Evolutionary conservation across 73 alveolate species (phyloP), one percentile per base, ranked within the genome.

Genomic region (Uronychia setigera): DNA sequence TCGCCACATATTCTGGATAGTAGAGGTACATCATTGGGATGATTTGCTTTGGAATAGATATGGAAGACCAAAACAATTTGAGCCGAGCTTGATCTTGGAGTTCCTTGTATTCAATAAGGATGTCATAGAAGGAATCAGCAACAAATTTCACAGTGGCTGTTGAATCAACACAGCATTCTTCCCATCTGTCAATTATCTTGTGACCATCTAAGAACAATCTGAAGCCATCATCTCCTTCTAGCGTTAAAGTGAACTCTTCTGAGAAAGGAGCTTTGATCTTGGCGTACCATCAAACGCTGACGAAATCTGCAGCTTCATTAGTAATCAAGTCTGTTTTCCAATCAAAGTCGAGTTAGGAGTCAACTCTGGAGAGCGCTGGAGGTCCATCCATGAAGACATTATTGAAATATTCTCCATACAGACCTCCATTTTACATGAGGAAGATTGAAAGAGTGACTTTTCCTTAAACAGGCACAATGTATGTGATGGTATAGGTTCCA

Each of bases 171-270:
- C 98, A 93, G 31, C 96, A 92, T 35, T 60, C 31, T 74, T 88
- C 92, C 92, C 95, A 89, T 81, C 95, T 90, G 83, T 93, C 98
- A 31, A 93, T 85, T 79, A 94, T 88, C 80, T 89, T 87, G 80
- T 75, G 86, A 57, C 96, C 97, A 77, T 96, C 94, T 29, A 94
- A 59, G 92, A 81, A 94, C 77, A 96, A 60, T 84, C 96, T 92
- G 85, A 93, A 89, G 29, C 98, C 99, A 82, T 96, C 99, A 83
- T 96, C 99, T 29, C 96, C 94, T n/a, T 92, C 90, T 59, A 96
- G 35, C 80, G 88, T 92, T 83, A 96, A 96, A 82, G 97, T 94
- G 87, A 86, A 96, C 78, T 87, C 88, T 78, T 93, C 97, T 35
- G 93, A 87, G 33, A 82, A 78, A 0, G 97, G 98, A 27, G 97